Conservation (phyloP, 257 asterid genomes). For the Vinca minor region DNA sequence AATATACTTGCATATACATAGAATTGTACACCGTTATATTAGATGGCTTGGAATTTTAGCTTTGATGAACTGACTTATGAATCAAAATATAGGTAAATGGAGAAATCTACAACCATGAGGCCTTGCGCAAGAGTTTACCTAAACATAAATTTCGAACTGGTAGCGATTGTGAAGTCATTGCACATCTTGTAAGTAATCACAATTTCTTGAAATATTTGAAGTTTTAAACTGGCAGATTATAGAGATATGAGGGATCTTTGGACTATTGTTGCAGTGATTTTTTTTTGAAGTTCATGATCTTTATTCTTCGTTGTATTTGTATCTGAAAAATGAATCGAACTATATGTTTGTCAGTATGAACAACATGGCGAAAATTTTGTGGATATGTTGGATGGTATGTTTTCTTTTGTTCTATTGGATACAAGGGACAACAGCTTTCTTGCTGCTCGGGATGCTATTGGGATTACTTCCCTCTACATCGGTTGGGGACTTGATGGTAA, state of each 20-base stretch:
- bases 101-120: constrained; percentile 91
- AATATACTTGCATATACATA: too few species aligned
- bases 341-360: constrained; percentile 52
- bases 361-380: constrained; percentile 79
- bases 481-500: constrained; percentile 99
- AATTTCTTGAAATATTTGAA: not conserved
- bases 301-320: too few species aligned
- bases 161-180: constrained; percentile 95
- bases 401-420: constrained; percentile 84
- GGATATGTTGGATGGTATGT: constrained; percentile 95
- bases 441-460: constrained; percentile 91
- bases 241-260: not conserved
- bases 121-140: constrained; percentile 51
- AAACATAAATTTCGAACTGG: constrained; percentile 80
- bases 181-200: constrained; percentile 74
- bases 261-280: not conserved
- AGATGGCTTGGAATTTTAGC: not conserved
- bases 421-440: constrained; percentile 81
- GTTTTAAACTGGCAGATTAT: not conserved
- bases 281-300: not conserved
- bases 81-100: constrained; percentile 66
- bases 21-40: not conserved
- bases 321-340: not conserved
- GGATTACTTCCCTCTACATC: constrained; percentile 84
- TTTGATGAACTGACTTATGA: not conserved